phyloP scores from a whole-genome alignment of 2,329 filamentous ascomycete species.

The Elsinoe perseae region DNA sequence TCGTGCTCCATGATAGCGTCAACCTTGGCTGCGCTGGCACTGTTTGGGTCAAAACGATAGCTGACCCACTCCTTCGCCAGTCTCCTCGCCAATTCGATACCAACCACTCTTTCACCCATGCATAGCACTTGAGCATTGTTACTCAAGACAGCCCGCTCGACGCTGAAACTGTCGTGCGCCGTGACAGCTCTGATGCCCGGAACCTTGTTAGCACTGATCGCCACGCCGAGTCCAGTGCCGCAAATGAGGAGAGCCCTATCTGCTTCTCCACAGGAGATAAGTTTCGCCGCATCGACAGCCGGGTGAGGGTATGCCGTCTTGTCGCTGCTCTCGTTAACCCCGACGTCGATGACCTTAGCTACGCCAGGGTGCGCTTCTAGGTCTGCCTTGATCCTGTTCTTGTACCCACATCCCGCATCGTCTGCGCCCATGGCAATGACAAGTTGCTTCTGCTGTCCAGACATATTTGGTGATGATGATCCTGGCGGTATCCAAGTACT shows the following conservation, averaged over 20 bases:
- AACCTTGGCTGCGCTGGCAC: conserved; percentile 53
- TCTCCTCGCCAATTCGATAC: conserved; percentile 69
- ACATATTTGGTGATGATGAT: background rate
- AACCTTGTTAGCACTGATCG: conserved; percentile 84
- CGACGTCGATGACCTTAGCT: conserved; percentile 63
- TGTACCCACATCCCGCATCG: conserved; percentile 71
- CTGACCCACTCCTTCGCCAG: conserved; percentile 74
- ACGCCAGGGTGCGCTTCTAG: conserved; percentile 62
- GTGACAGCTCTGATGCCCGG: conserved; percentile 79
- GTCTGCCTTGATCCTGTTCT: conserved; percentile 66
- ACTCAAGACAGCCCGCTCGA: conserved; percentile 71
- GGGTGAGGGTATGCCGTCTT: conserved; percentile 77
- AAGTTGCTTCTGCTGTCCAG: conserved; percentile 30
- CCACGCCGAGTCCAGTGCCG: conserved; percentile 78
- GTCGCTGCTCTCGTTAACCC: conserved; percentile 57
- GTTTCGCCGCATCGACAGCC: conserved; percentile 62
- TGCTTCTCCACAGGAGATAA: conserved; percentile 55
- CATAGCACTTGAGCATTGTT: conserved; percentile 85
- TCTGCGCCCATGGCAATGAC: conserved; percentile 58
- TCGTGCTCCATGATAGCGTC: conserved; percentile 43
- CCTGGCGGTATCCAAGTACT: background rate
- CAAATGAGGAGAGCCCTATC: conserved; percentile 78
- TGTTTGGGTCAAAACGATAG: conserved; percentile 67
- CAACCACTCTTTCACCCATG: conserved; percentile 76
- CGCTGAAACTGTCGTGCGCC: conserved; percentile 77